Conservation (phyloP, 345 rosid species). For the Brassica nigra region DNA sequence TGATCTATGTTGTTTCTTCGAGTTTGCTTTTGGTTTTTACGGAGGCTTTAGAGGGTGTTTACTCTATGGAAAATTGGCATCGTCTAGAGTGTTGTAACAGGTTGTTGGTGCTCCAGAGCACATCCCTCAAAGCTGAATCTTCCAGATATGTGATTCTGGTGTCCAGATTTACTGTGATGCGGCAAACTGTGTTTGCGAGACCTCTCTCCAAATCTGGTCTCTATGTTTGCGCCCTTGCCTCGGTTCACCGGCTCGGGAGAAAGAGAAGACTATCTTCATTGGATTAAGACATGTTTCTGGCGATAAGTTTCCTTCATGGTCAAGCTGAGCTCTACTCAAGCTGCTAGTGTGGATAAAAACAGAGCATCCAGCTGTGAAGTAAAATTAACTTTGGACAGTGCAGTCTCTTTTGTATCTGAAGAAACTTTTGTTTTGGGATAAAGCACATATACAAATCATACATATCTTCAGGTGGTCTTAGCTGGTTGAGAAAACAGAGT, state of each 20-base stretch:
- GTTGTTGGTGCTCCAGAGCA: neutral
- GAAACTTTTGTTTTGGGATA: too few species aligned
- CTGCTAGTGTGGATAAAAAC: neutral
- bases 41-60: neutral
- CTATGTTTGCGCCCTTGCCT: neutral
- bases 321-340: too few species aligned
- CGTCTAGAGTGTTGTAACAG: neutral
- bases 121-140: neutral
- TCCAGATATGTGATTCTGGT: too few species aligned
- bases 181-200: too few species aligned
- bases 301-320: neutral
- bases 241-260: neutral
- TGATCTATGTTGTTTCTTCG: too few species aligned
- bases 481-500: too few species aligned
- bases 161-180: too few species aligned
- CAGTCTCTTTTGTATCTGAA: neutral
- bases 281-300: neutral
- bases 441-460: too few species aligned
- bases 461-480: too few species aligned
- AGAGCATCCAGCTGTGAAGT: neutral
- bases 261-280: neutral
- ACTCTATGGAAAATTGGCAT: neutral
- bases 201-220: neutral
- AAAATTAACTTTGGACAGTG: neutral
- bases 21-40: too few species aligned